These are phyloP conservation scores for Suzukiozyma palmioleophila DNA, from an alignment of 1,139 yeast genomes.

Conservation along the genomic window DNA sequence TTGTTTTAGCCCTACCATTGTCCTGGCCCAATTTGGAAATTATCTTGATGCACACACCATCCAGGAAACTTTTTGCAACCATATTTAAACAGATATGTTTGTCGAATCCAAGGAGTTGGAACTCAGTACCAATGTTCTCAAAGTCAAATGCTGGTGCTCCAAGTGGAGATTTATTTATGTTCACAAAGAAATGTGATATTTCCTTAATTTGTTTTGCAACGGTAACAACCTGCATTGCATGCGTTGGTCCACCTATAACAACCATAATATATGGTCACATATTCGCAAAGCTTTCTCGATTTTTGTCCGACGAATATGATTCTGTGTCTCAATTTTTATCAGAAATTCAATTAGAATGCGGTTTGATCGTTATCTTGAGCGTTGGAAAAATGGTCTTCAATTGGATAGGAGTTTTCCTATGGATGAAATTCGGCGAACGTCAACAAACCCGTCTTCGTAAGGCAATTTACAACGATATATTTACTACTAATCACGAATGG, in stretches of 20 bases:
- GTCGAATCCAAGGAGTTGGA: background rate
- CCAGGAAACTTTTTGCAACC: background rate
- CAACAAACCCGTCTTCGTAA: slow-evolving; percentile 59
- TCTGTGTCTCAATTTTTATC: slow-evolving; percentile 31
- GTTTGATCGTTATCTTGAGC: slow-evolving; percentile 56
- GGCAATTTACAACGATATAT: slow-evolving; percentile 31
- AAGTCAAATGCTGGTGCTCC: slow-evolving; percentile 6
- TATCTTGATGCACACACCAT: background rate
- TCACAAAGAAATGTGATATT: slow-evolving; percentile 20
- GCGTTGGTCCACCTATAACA: slow-evolving; percentile 53
- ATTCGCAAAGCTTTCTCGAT: slow-evolving; percentile 47
- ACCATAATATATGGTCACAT: slow-evolving; percentile 65
- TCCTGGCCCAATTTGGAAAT: slow-evolving; percentile 8
- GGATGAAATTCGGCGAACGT: slow-evolving; percentile 72
- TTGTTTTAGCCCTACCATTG: slow-evolving; percentile 5
- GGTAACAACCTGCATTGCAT: slow-evolving; percentile 35
- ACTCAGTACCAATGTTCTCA: background rate
- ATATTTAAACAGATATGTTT: background rate
- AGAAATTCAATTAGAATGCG: slow-evolving; percentile 45
- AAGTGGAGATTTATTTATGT: slow-evolving; percentile 23
- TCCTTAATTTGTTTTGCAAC: slow-evolving; percentile 19
- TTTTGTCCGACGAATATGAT: slow-evolving; percentile 24
- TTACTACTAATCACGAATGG: slow-evolving; percentile 47
- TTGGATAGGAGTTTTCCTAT: slow-evolving; percentile 54
- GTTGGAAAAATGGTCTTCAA: slow-evolving; percentile 45